These are phyloP conservation scores for Avena eriantha DNA, from an alignment of 176 grass and related monocot species.

Conservation along the genomic window DNA sequence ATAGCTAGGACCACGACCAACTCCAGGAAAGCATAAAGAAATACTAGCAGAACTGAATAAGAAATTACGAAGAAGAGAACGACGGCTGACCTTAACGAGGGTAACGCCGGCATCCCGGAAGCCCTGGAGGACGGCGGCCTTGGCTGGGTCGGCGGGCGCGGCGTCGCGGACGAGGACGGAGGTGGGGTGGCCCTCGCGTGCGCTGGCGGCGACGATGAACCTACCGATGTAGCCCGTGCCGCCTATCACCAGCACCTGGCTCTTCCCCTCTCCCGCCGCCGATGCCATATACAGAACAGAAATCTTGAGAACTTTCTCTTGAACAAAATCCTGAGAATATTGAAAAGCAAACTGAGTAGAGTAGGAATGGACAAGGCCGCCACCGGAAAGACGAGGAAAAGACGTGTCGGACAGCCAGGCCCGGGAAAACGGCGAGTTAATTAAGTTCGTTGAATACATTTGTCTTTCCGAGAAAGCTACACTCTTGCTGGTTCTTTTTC, in stretches of 20 bases:
- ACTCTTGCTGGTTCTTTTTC: too few relatives aligned
- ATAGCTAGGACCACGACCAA: background rate
- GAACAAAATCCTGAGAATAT: background rate
- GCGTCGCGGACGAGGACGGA: conserved; percentile 58
- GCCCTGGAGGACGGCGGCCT: conserved; percentile 51
- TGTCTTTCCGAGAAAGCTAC: too few relatives aligned
- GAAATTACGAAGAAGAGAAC: background rate
- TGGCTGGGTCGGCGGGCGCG: conserved; percentile 44
- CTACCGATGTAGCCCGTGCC: conserved; percentile 65
- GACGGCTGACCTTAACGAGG: conserved; percentile 47
- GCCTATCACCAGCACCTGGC: conserved; percentile 63
- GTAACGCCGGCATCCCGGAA: conserved; percentile 56
- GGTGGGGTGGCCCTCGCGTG: conserved; percentile 56
- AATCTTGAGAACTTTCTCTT: too few relatives aligned
- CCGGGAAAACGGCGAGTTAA: too few relatives aligned
- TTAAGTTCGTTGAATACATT: too few relatives aligned
- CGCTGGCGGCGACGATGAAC: conserved; percentile 53
- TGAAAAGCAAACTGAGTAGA: background rate
- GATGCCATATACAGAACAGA: conserved; percentile 1
- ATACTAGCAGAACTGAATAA: background rate
- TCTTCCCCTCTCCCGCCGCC: conserved; percentile 32
- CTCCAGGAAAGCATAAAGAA: background rate
- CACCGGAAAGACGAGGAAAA: background rate
- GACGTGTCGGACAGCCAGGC: too few relatives aligned
- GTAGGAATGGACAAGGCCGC: background rate